Conservation (phyloP, 1,139 yeast species). For the Sugiyamaella japonica region DNA sequence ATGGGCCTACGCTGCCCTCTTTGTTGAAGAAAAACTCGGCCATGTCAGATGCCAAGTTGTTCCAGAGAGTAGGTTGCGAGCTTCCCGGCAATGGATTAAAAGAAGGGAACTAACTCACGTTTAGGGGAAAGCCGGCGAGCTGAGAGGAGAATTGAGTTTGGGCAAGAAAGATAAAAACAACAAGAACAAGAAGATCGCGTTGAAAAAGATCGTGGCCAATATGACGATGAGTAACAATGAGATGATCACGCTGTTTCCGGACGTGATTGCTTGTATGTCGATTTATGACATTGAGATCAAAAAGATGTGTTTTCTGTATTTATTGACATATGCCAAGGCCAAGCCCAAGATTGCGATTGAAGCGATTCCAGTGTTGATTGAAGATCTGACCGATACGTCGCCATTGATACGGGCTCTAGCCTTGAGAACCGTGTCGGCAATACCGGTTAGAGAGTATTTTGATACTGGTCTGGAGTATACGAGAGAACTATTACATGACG, state of each 20-base stretch:
- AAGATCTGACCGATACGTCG: slow-evolving; percentile 51
- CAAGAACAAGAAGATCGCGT: slow-evolving; percentile 55
- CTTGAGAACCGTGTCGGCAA: slow-evolving; percentile 61
- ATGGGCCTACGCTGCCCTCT: slow-evolving; percentile 12
- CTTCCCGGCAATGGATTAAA: background rate
- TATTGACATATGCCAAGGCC: slow-evolving; percentile 59
- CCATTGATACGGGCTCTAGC: slow-evolving; percentile 55
- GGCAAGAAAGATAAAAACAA: slow-evolving; percentile 51
- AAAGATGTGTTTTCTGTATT: slow-evolving; percentile 55
- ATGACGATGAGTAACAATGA: slow-evolving; percentile 81
- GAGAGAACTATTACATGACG: slow-evolving; percentile 47
- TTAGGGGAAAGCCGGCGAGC: slow-evolving; percentile 51
- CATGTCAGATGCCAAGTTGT: slow-evolving; percentile 37
- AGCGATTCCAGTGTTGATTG: slow-evolving; percentile 56
- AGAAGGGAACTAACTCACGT: slow-evolving; percentile 1
- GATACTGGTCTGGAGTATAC: slow-evolving; percentile 48
- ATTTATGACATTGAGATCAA: slow-evolving; percentile 71
- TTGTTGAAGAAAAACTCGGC: slow-evolving; percentile 11
- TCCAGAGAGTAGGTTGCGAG: slow-evolving; percentile 33
- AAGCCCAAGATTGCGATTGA: slow-evolving; percentile 57
- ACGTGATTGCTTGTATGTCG: slow-evolving; percentile 60
- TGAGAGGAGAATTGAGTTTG: slow-evolving; percentile 56
- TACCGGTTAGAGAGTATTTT: slow-evolving; percentile 56
- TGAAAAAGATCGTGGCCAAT: slow-evolving; percentile 80
- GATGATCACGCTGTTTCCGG: slow-evolving; percentile 65